These are phyloP conservation scores for Taphrina flavorubra DNA, from an alignment of 1,139 yeast genomes.

Conservation along the genomic window DNA sequence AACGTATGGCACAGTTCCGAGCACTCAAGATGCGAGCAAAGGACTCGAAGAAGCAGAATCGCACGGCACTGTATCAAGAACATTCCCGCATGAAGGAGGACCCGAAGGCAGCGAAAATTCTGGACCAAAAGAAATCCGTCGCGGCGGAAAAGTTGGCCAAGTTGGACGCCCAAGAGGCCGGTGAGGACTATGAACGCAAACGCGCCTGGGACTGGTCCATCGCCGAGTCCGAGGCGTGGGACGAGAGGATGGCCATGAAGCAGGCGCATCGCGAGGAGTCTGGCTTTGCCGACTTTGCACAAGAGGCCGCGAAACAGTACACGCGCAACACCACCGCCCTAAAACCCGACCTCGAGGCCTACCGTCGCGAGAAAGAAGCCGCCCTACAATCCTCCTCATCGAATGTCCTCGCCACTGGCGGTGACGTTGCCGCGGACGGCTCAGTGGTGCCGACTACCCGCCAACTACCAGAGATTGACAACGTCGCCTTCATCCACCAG, in stretches of 20 bases:
- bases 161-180: slow-evolving; percentile 54
- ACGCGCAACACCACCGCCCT: slow-evolving; percentile 56
- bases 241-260: slow-evolving; percentile 54
- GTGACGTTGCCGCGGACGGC: slow-evolving; percentile 24
- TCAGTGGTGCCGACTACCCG: slow-evolving; percentile 41
- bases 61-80: slow-evolving; percentile 56
- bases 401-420: slow-evolving; percentile 35
- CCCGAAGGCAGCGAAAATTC: slow-evolving; percentile 49
- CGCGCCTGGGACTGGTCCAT: slow-evolving; percentile 68
- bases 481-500: slow-evolving; percentile 48
- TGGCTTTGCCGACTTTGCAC: slow-evolving; percentile 47
- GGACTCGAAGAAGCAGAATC: slow-evolving; percentile 52
- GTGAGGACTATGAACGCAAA: slow-evolving; percentile 55
- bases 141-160: slow-evolving; percentile 56
- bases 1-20: slow-evolving; percentile 26
- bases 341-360: slow-evolving; percentile 57
- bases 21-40: slow-evolving; percentile 40
- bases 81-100: slow-evolving; percentile 53
- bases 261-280: slow-evolving; percentile 45
- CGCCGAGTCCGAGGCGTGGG: slow-evolving; percentile 74
- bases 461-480: slow-evolving; percentile 42
- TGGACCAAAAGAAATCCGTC: slow-evolving; percentile 52
- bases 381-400: slow-evolving; percentile 30
- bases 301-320: slow-evolving; percentile 51
- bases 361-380: slow-evolving; percentile 52